These are phyloP conservation scores for Trichosporon inkin DNA, from an alignment of 1,284 basidiomycete species.

Conservation along the genomic window DNA sequence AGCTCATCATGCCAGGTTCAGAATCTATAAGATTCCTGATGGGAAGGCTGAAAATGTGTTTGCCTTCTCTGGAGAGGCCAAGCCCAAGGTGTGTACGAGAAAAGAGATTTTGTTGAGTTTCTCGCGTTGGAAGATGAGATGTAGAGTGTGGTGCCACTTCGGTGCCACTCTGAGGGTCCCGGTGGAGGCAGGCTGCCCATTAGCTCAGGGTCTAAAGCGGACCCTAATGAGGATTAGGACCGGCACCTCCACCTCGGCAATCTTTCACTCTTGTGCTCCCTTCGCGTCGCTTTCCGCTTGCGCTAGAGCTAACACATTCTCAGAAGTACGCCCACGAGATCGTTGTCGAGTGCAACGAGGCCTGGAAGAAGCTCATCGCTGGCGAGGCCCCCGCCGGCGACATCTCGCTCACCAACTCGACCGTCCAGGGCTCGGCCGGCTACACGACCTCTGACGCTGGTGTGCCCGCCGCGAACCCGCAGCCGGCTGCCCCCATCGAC, in stretches of 20 bases:
- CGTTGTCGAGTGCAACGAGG: slow-evolving; percentile 97
- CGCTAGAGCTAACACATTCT: not conserved
- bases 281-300: not conserved
- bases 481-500: slow-evolving; percentile 79
- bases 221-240: too few species aligned
- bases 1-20: slow-evolving; percentile 56
- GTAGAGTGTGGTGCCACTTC: not conserved
- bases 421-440: slow-evolving; percentile 70
- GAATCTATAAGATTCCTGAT: slow-evolving; percentile 95
- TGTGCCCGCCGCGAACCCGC: slow-evolving; percentile 74
- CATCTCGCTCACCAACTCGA: slow-evolving; percentile 64
- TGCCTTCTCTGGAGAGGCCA: slow-evolving; percentile 98
- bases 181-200: too few species aligned
- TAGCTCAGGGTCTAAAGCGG: too few species aligned
- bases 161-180: not conserved
- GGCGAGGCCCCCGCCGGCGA: slow-evolving; percentile 68
- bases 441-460: slow-evolving; percentile 63
- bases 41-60: slow-evolving; percentile 99
- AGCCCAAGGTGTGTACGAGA: slow-evolving; percentile 65
- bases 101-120: not conserved
- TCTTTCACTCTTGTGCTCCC: too few species aligned
- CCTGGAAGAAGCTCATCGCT: slow-evolving; percentile 88
- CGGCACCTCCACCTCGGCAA: too few species aligned
- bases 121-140: too few species aligned
- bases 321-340: slow-evolving; percentile 95